phyloP scores from a whole-genome alignment of 495 filamentous ascomycete species.

The Astrothelium macrocarpum region DNA sequence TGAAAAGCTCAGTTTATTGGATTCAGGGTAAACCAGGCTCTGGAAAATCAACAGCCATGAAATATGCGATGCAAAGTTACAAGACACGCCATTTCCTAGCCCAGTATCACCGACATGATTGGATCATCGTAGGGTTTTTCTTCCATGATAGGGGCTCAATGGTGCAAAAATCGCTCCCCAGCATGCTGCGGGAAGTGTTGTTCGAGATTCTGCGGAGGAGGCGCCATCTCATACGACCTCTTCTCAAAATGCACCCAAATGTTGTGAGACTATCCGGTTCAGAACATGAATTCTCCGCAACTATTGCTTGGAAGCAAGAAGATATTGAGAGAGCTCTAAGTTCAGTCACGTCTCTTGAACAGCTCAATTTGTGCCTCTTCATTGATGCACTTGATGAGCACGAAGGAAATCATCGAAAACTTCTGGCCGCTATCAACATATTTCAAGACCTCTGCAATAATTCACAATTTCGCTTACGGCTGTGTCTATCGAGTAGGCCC shows the following conservation, averaged over 20 bases:
- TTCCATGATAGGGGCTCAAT: slow-evolving; percentile 2
- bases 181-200: slow-evolving; percentile 1
- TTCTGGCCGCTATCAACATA: not conserved
- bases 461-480: not conserved
- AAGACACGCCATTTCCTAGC: not conserved
- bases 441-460: not conserved
- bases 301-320: not conserved
- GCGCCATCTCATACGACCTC: slow-evolving; percentile 4
- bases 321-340: not conserved
- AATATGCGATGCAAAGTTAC: not conserved
- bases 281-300: not conserved
- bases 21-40: not conserved
- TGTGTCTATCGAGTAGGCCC: slow-evolving; percentile 1
- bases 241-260: slow-evolving; percentile 5
- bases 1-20: not conserved
- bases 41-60: not conserved
- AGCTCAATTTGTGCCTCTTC: slow-evolving; percentile 6
- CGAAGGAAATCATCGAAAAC: slow-evolving; percentile 4
- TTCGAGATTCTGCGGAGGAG: not conserved
- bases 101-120: slow-evolving; percentile 1
- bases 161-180: slow-evolving; percentile 1
- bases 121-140: slow-evolving; percentile 3
- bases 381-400: slow-evolving; percentile 5
- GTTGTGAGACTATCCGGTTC: not conserved
- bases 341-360: not conserved